phyloP scores from a whole-genome alignment of 2,329 filamentous ascomycete genomes.

The Nemania sp. region DNA sequence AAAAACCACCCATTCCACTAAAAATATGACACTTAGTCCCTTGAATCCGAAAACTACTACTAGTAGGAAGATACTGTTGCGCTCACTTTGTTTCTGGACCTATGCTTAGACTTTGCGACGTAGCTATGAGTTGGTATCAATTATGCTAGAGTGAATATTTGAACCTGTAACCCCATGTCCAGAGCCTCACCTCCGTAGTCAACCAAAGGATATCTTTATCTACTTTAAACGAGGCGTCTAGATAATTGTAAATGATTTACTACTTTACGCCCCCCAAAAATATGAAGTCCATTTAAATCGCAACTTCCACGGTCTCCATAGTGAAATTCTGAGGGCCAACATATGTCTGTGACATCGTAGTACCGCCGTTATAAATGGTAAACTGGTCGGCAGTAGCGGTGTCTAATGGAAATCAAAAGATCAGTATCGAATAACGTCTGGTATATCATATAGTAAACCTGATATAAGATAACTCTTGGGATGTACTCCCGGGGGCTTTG shows the following conservation, averaged over 20 bases:
- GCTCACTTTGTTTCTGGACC: too few species aligned
- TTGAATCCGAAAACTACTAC: too few species aligned
- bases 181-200: too few species aligned
- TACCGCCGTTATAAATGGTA: constrained; percentile 14
- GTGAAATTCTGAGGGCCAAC: constrained; percentile 30
- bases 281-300: constrained; percentile 3
- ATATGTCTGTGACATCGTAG: constrained; percentile 26
- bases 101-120: too few species aligned
- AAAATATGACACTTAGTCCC: too few species aligned
- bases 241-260: constrained; percentile 4
- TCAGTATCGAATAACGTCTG: constrained; percentile 16
- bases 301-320: constrained; percentile 21
- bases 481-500: neutral
- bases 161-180: too few species aligned
- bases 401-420: constrained; percentile 11
- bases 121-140: too few species aligned
- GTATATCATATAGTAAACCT: neutral
- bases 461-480: neutral
- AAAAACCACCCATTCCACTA: too few species aligned
- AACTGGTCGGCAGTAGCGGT: constrained; percentile 29
- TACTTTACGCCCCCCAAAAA: neutral
- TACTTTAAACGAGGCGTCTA: neutral
- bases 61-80: too few species aligned
- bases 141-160: too few species aligned
- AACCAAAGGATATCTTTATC: constrained; percentile 1